A percentile compares a stretch with the other conserved stretches of the same genome.
These are phyloP conservation scores for Botrytis deweyae DNA, from an alignment of 2,329 filamentous ascomycete genomes.

Conservation along the genomic window DNA sequence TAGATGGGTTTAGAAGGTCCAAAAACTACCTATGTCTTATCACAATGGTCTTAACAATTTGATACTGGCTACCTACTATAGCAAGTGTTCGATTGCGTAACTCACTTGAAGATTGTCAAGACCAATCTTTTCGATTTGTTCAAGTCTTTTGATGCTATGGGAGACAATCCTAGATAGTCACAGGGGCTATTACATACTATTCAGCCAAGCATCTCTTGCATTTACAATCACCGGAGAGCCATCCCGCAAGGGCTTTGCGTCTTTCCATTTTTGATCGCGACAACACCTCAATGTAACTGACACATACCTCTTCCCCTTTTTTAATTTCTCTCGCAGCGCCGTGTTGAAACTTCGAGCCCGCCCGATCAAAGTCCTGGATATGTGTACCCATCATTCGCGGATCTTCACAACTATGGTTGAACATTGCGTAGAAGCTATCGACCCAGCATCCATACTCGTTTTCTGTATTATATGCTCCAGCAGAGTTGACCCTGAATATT, in stretches of 20 bases:
- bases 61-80: too few species aligned
- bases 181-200: background rate
- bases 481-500: background rate
- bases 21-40: too few species aligned
- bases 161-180: too few species aligned
- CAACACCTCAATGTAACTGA: background rate
- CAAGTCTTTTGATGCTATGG: too few species aligned
- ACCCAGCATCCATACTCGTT: background rate
- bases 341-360: background rate
- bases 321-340: background rate
- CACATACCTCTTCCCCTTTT: background rate
- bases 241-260: background rate
- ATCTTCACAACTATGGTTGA: background rate
- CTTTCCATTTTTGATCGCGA: background rate
- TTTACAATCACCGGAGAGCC: background rate
- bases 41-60: too few species aligned
- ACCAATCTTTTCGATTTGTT: too few species aligned
- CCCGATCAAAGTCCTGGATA: background rate
- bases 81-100: too few species aligned
- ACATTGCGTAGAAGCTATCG: background rate
- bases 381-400: background rate
- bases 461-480: background rate
- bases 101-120: too few species aligned
- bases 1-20: too few species aligned
- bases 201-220: background rate